A percentile compares a stretch with the other conserved stretches of the same genome.
These are phyloP conservation scores for Scalesia atractyloides DNA, from an alignment of 129 eudicot species.

Conservation along the genomic window DNA sequence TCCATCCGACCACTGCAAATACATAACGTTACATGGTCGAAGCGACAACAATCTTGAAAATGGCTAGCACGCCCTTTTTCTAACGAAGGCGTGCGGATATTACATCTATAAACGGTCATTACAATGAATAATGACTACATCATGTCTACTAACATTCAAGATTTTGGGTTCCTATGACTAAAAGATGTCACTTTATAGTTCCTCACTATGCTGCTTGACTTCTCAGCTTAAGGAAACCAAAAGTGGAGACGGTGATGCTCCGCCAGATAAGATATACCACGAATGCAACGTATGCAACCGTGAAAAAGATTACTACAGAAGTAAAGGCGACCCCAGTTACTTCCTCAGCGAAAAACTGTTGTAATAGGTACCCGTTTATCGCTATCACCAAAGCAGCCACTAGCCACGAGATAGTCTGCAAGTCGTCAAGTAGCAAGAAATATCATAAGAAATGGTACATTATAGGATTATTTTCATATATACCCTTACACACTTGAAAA, in stretches of 20 bases:
- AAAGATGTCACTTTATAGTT: conserved; percentile 6
- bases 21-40: conserved; percentile 12
- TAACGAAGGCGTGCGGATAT: not conserved
- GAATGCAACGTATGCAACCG: conserved; percentile 10
- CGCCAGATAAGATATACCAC: conserved; percentile 16
- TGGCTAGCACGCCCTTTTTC: not conserved
- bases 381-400: conserved; percentile 22
- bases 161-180: conserved; percentile 13
- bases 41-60: not conserved
- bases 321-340: conserved; percentile 8
- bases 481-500: too few species aligned
- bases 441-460: not conserved
- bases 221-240: conserved; percentile 3
- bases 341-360: conserved; percentile 9
- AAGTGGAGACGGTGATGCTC: not conserved
- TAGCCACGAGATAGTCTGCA: conserved; percentile 8
- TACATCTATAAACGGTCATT: conserved; percentile 14
- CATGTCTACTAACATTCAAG: conserved; percentile 1
- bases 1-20: conserved; percentile 18
- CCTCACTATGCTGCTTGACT: conserved; percentile 1
- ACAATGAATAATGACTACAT: conserved; percentile 13
- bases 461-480: too few species aligned
- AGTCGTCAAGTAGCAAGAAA: conserved; percentile 3
- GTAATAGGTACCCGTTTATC: conserved; percentile 13
- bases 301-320: not conserved